Evolutionary conservation across 2,329 filamentous ascomycete species (phyloP).

Genomic region (Arthrobotrys musiformis): DNA sequence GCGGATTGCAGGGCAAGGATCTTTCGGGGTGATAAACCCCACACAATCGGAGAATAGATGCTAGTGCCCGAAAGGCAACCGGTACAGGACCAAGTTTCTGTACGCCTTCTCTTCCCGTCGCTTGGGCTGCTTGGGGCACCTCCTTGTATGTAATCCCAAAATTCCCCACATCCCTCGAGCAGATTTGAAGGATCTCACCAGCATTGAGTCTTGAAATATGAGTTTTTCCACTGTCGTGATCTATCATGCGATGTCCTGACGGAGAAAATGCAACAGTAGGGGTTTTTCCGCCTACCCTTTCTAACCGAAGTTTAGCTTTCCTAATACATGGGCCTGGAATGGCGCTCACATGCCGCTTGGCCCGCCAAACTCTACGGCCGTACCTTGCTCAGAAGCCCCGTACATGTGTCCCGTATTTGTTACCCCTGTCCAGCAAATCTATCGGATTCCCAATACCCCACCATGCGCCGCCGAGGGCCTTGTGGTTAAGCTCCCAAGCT

Average conservation of each 20-base stretch:
- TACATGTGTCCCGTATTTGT: background rate
- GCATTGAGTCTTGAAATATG: background rate
- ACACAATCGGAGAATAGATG: constrained; percentile 19
- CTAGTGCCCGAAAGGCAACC: constrained; percentile 18
- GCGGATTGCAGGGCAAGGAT: constrained; percentile 26
- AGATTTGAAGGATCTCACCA: no score
- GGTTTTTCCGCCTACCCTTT: constrained; percentile 10
- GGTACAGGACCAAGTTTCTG: constrained; percentile 1
- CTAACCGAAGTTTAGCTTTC: constrained; percentile 41
- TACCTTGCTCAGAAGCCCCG: background rate
- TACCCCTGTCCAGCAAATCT: constrained; percentile 10
- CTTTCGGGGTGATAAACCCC: constrained; percentile 7
- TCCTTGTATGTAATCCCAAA: constrained; percentile 17
- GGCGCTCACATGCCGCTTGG: constrained; percentile 9
- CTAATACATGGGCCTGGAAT: constrained; percentile 18
- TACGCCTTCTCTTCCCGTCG: constrained; percentile 52
- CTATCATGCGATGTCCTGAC: background rate
- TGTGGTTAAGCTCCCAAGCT: constrained; percentile 36
- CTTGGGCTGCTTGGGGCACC: constrained; percentile 5
- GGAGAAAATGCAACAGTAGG: background rate
- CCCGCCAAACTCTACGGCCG: background rate
- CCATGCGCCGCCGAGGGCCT: background rate
- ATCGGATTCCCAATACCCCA: constrained; percentile 11
- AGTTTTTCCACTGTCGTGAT: background rate
- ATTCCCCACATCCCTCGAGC: constrained; percentile 24